Conservation (phyloP, 805 yeast genomes). For the Zygosaccharomyces siamensis region DNA sequence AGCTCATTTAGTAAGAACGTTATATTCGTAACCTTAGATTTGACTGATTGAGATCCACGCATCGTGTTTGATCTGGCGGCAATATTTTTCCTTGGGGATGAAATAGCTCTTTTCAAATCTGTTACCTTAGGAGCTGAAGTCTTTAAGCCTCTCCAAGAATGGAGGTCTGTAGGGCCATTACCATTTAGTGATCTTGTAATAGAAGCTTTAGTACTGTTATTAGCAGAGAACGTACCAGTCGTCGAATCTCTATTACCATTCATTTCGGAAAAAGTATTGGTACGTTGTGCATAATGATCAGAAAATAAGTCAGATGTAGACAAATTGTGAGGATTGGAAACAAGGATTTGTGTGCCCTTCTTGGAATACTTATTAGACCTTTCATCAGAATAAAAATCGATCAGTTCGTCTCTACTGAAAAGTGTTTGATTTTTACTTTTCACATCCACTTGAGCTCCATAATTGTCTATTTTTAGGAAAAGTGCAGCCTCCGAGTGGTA, state of each 20-base stretch:
- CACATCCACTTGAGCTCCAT: conserved; percentile 22
- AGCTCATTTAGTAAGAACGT: conserved; percentile 35
- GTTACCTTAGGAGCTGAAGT: conserved; percentile 26
- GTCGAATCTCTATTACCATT: conserved; percentile 5
- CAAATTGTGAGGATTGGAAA: conserved; percentile 17
- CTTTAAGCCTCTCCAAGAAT: conserved; percentile 21
- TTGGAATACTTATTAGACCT: conserved; percentile 30
- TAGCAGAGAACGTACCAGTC: neutral
- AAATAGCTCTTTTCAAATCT: conserved; percentile 28
- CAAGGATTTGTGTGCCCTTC: conserved; percentile 29
- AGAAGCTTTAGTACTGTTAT: neutral
- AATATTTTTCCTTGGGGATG: conserved; percentile 7
- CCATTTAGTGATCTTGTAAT: conserved; percentile 2
- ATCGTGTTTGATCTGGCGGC: conserved; percentile 10
- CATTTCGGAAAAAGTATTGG: conserved; percentile 4
- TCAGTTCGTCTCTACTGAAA: conserved; percentile 29
- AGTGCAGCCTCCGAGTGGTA: conserved; percentile 32
- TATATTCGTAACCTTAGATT: conserved; percentile 35
- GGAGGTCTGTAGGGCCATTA: conserved; percentile 16
- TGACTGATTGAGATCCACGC: conserved; percentile 34
- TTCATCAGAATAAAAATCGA: conserved; percentile 32
- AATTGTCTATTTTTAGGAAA: conserved; percentile 27
- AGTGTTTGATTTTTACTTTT: conserved; percentile 15
- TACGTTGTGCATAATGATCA: conserved; percentile 12
- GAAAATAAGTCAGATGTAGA: conserved; percentile 27